These are phyloP conservation scores for Tetrahymena borealis DNA, from an alignment of 73 alveolate species.

Conservation along the genomic window DNA sequence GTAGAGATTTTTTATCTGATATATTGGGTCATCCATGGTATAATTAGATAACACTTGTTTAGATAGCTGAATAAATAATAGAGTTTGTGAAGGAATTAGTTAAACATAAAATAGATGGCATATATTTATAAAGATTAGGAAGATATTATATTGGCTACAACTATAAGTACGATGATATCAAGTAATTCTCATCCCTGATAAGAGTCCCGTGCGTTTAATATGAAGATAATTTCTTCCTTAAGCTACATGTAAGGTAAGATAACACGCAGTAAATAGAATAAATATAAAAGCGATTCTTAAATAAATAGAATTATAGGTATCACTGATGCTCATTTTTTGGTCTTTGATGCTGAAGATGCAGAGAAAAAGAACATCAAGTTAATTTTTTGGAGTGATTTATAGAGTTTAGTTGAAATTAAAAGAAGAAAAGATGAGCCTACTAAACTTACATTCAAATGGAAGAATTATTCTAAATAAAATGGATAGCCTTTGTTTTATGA, in stretches of 20 bases:
- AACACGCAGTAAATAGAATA: too few species aligned
- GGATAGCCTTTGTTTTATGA: neutral
- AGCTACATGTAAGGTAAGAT: neutral
- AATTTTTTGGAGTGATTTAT: neutral
- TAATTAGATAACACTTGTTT: neutral
- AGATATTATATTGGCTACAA: neutral
- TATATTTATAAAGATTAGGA: neutral
- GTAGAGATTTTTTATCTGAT: neutral
- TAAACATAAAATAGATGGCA: neutral
- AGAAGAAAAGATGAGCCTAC: neutral
- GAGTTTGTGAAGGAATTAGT: neutral
- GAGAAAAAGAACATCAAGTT: neutral
- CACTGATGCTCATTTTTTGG: neutral
- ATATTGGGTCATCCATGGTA: neutral
- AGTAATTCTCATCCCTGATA: neutral
- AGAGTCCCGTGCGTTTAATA: neutral
- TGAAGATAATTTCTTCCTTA: neutral
- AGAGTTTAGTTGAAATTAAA: neutral
- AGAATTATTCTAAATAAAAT: neutral
- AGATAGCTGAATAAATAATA: neutral
- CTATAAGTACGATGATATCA: neutral
- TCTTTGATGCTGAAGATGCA: neutral
- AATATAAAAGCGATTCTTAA: neutral
- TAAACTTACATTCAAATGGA: neutral
- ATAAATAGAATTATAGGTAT: neutral